These are phyloP conservation scores for Phycomyces nitens DNA, from an alignment of 192 early-diverging fungal species.

Conservation along the genomic window DNA sequence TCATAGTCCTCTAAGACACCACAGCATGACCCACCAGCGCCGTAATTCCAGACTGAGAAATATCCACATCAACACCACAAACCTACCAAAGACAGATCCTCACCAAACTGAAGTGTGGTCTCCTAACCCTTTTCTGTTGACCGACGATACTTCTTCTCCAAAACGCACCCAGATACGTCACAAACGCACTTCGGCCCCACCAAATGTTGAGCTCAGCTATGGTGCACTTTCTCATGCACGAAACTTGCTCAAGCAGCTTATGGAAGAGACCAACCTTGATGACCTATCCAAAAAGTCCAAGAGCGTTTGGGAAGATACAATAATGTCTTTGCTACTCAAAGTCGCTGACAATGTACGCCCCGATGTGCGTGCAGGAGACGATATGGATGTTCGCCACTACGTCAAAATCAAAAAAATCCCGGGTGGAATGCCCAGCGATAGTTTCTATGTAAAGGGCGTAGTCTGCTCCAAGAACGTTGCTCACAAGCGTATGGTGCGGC, in stretches of 20 bases:
- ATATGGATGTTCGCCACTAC: constrained; percentile 84
- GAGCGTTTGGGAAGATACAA: constrained; percentile 65
- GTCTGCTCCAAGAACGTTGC: constrained; percentile 93
- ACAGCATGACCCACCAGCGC: constrained; percentile 30
- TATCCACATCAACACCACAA: constrained; percentile 25
- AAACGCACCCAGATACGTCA: constrained; percentile 21
- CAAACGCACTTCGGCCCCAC: constrained; percentile 29
- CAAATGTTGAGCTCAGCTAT: constrained; percentile 54
- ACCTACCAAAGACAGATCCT: constrained; percentile 32
- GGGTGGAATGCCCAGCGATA: constrained; percentile 74
- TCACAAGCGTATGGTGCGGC: constrained; percentile 84
- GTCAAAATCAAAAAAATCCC: constrained; percentile 96
- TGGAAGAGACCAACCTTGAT: constrained; percentile 60
- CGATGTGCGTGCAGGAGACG: constrained; percentile 71
- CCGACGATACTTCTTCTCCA: constrained; percentile 29
- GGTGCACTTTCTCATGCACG: constrained; percentile 67
- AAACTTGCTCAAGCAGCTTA: constrained; percentile 65
- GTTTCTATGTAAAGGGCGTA: constrained; percentile 82
- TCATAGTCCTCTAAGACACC: constrained; percentile 36
- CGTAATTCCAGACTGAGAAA: constrained; percentile 8
- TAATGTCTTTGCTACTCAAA: constrained; percentile 67
- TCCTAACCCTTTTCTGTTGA: constrained; percentile 21
- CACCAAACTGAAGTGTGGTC: background rate
- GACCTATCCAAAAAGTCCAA: constrained; percentile 19
- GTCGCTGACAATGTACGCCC: constrained; percentile 59